phyloP scores from a whole-genome alignment of 768 basidiomycete genomes.

The Tricholoma saponaceum region DNA sequence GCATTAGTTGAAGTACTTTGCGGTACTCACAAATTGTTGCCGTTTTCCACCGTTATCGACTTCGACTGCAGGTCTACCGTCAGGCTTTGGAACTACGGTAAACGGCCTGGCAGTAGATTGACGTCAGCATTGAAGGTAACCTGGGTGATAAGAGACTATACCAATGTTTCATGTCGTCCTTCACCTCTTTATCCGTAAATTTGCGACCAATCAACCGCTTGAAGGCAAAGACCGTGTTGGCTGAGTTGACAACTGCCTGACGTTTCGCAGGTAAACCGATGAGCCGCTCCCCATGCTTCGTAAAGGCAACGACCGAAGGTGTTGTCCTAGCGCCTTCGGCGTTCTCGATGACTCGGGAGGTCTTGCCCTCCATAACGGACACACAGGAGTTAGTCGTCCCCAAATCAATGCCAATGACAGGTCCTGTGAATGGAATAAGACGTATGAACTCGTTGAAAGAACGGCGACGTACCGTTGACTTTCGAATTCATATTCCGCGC shows the following conservation, averaged over 20 bases:
- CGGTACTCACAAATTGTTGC: constrained; percentile 64
- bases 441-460: constrained; percentile 2
- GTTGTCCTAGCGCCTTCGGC: constrained; percentile 97
- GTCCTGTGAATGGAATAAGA: constrained; percentile 40
- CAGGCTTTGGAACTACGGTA: constrained; percentile 65
- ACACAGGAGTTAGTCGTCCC: constrained; percentile 93
- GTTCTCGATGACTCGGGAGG: constrained; percentile 94
- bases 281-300: constrained; percentile 95
- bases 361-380: constrained; percentile 94
- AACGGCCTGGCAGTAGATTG: constrained; percentile 57
- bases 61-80: constrained; percentile 76
- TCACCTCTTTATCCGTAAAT: constrained; percentile 90
- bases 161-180: constrained; percentile 87
- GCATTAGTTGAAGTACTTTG: neutral
- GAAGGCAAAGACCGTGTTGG: constrained; percentile 92
- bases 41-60: constrained; percentile 85
- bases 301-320: constrained; percentile 97
- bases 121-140: constrained; percentile 1
- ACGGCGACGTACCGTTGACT: constrained; percentile 64
- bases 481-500: constrained; percentile 96
- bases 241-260: constrained; percentile 92
- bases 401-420: constrained; percentile 95
- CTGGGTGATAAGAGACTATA: constrained; percentile 24
- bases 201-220: constrained; percentile 94
- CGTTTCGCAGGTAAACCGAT: constrained; percentile 96